phyloP scores from a whole-genome alignment of 805 yeast species.

The Candida awuae region DNA sequence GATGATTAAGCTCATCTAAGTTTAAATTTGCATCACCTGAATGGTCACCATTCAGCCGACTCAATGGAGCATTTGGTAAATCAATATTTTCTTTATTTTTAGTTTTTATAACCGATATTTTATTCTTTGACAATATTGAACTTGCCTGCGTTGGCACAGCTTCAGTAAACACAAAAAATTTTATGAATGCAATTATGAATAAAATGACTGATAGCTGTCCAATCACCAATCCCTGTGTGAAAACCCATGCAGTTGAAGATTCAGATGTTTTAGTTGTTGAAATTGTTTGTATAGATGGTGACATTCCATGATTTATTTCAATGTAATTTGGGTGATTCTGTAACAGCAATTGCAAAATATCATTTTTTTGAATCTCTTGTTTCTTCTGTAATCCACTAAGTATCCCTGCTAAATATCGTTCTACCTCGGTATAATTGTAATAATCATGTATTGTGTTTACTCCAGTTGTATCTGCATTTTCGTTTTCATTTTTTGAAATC shows the following conservation, averaged over 20 bases:
- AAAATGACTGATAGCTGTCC: slow-evolving; percentile 70
- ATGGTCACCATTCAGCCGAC: not conserved
- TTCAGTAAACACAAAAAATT: slow-evolving; percentile 72
- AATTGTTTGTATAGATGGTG: slow-evolving; percentile 4
- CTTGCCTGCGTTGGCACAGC: slow-evolving; percentile 32
- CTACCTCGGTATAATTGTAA: slow-evolving; percentile 1
- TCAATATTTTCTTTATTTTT: slow-evolving; percentile 8
- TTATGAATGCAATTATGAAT: slow-evolving; percentile 54
- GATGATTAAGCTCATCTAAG: slow-evolving; percentile 1
- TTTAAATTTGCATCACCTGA: not conserved
- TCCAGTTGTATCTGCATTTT: not conserved
- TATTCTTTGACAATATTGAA: slow-evolving; percentile 28
- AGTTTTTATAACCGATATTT: slow-evolving; percentile 14
- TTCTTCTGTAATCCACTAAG: slow-evolving; percentile 15
- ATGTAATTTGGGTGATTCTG: slow-evolving; percentile 9
- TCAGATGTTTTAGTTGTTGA: slow-evolving; percentile 1
- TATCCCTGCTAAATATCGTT: slow-evolving; percentile 6
- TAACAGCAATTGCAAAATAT: slow-evolving; percentile 5
- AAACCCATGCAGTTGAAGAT: slow-evolving; percentile 43
- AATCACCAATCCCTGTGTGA: slow-evolving; percentile 64
- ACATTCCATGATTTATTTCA: not conserved
- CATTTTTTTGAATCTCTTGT: slow-evolving; percentile 12
- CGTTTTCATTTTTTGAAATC: too few species aligned
- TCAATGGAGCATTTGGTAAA: slow-evolving; percentile 1
- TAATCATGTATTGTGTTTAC: not conserved